phyloP scores from a whole-genome alignment of 805 yeast species.

The Ogataea salicorniae region DNA sequence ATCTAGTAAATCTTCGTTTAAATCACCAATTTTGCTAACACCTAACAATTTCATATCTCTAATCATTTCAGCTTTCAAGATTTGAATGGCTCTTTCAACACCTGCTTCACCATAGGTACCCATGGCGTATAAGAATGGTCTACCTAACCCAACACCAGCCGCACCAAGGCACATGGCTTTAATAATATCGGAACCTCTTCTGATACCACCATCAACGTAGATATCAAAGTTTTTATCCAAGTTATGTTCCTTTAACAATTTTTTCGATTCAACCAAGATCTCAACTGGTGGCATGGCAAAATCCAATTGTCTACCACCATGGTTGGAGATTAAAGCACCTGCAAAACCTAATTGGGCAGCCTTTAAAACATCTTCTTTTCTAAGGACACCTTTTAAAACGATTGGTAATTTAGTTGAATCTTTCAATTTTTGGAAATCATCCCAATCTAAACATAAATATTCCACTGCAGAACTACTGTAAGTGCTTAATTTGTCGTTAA shows the following conservation, averaged over 20 bases:
- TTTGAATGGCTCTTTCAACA: constrained; percentile 56
- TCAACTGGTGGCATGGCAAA: constrained; percentile 57
- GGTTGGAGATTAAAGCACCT: constrained; percentile 64
- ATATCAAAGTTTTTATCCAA: constrained; percentile 36
- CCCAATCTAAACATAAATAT: constrained; percentile 42
- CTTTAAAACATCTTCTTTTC: constrained; percentile 54
- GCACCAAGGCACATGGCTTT: constrained; percentile 42
- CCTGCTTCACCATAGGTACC: constrained; percentile 78
- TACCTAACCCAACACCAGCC: constrained; percentile 58
- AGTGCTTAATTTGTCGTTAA: constrained; percentile 7
- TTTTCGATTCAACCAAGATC: constrained; percentile 50
- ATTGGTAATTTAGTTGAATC: constrained; percentile 40
- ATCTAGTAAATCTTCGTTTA: constrained; percentile 38
- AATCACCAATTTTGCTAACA: constrained; percentile 42
- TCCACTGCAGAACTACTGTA: constrained; percentile 6
- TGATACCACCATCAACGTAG: constrained; percentile 40
- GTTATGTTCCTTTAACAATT: constrained; percentile 36
- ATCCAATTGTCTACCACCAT: constrained; percentile 71
- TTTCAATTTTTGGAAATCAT: constrained; percentile 49
- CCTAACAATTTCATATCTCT: constrained; percentile 67
- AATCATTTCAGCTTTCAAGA: constrained; percentile 55
- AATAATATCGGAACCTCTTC: constrained; percentile 39
- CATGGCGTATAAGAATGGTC: constrained; percentile 74
- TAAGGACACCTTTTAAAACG: constrained; percentile 57
- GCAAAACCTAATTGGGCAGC: constrained; percentile 55